Percentiles rank a stretch among this genome's conserved stretches.
Conservation (phyloP, 179 eudicot genomes). For the Amaranthus tricolor region DNA sequence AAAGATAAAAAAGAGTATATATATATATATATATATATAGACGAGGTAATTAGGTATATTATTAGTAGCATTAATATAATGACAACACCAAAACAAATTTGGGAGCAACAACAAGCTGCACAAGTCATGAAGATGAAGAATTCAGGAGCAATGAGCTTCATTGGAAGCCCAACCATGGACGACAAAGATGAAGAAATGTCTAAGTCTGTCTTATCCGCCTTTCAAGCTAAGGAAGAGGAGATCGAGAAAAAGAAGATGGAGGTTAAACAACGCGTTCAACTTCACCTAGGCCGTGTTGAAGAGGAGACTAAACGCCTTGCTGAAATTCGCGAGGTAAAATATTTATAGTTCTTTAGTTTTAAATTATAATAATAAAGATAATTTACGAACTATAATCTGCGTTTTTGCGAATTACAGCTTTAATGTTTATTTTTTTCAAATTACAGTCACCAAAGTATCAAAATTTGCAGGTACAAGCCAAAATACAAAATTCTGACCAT, state of each 20-base stretch:
- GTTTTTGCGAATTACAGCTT: no score
- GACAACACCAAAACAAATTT: conserved; percentile 30
- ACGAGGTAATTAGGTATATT: not conserved
- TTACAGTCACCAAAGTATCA: no score
- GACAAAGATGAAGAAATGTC: conserved; percentile 43
- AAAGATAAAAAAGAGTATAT: not conserved
- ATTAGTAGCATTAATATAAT: not conserved
- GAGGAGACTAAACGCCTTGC: conserved; percentile 79
- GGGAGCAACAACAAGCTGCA: conserved; percentile 32
- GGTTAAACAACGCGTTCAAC: conserved; percentile 57
- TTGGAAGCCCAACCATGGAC: conserved; percentile 27
- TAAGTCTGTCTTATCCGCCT: conserved; percentile 32
- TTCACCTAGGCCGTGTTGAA: conserved; percentile 78
- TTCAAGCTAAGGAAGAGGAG: conserved; percentile 49
- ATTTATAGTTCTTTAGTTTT: not conserved
- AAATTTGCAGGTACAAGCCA: no score
- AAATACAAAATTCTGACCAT: no score
- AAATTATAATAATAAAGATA: no score
- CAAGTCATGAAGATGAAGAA: conserved; percentile 25
- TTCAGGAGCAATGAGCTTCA: conserved; percentile 32
- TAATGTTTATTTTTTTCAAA: no score
- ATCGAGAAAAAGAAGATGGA: conserved; percentile 60
- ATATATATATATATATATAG: not conserved
- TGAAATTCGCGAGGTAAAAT: conserved; percentile 67
- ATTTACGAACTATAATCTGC: no score